Evolutionary conservation across 768 basidiomycete species (phyloP).

Genomic region (Boletus pseudopeckii): DNA sequence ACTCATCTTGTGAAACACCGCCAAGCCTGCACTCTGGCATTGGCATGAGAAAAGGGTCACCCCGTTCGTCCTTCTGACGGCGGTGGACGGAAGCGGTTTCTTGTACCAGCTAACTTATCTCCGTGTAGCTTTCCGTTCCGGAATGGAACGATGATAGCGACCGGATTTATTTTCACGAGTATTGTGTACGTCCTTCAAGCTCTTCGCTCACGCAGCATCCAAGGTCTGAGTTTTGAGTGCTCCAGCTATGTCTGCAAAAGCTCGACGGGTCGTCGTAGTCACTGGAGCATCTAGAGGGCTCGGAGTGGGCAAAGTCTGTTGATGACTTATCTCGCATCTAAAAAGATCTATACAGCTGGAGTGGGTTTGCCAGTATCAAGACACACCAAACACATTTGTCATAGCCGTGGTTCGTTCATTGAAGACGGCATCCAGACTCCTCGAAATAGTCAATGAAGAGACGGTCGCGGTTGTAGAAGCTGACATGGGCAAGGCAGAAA

Average conservation of each 20-base stretch:
- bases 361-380: slow-evolving; percentile 3
- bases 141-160: background rate
- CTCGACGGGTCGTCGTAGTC: slow-evolving; percentile 2
- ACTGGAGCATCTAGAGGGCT: slow-evolving; percentile 8
- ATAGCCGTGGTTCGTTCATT: slow-evolving; percentile 4
- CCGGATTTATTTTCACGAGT: background rate
- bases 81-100: too few species aligned
- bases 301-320: background rate
- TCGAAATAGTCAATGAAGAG: background rate
- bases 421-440: background rate
- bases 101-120: background rate
- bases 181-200: background rate
- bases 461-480: slow-evolving; percentile 3
- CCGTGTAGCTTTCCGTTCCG: background rate
- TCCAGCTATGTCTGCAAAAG: background rate
- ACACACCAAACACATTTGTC: background rate
- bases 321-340: background rate
- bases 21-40: background rate
- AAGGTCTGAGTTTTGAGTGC: background rate
- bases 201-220: background rate
- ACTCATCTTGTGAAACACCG: background rate
- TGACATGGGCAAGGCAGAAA: slow-evolving; percentile 1
- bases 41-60: background rate
- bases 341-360: background rate
- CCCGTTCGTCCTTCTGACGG: background rate